phyloP scores from a whole-genome alignment of 306 rosid genomes.

The Vigna radiata region DNA sequence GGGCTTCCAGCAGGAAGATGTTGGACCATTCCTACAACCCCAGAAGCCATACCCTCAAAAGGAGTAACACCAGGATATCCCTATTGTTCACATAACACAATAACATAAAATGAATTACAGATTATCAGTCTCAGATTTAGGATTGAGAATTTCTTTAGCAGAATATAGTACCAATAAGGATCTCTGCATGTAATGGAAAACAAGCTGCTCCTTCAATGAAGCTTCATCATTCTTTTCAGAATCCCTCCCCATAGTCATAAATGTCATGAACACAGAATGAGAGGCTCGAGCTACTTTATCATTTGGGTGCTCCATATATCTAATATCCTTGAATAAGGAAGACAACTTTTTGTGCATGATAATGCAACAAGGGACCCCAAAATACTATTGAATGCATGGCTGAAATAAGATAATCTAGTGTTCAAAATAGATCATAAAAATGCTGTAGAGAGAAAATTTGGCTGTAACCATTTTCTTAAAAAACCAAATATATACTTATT shows the following conservation, averaged over 20 bases:
- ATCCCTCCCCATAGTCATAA: constrained; percentile 75
- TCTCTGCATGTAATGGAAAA: constrained; percentile 79
- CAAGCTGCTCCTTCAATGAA: constrained; percentile 89
- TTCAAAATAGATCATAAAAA: constrained; percentile 22
- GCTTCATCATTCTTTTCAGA: constrained; percentile 54
- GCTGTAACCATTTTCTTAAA: neutral
- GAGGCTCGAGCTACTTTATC: constrained; percentile 85
- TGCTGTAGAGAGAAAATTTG: constrained; percentile 3
- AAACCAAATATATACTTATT: constrained; percentile 17
- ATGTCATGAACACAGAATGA: constrained; percentile 77
- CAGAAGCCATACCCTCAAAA: constrained; percentile 95
- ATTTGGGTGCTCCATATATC: constrained; percentile 88
- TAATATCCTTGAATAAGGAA: constrained; percentile 63
- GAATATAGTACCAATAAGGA: constrained; percentile 69
- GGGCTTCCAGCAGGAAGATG: constrained; percentile 97
- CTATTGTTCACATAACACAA: constrained; percentile 54
- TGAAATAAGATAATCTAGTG: neutral
- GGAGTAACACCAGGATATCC: constrained; percentile 90
- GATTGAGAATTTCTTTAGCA: constrained; percentile 21
- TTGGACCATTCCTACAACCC: constrained; percentile 77
- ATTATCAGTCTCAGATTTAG: constrained; percentile 27
- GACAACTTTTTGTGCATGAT: constrained; percentile 21
- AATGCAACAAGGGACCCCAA: constrained; percentile 25
- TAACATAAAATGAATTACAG: constrained; percentile 21
- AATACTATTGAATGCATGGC: constrained; percentile 26